Percentiles rank a stretch among this genome's conserved stretches.
These are phyloP conservation scores for Tricholoma sp. DNA, from an alignment of 768 basidiomycete species.

Conservation along the genomic window DNA sequence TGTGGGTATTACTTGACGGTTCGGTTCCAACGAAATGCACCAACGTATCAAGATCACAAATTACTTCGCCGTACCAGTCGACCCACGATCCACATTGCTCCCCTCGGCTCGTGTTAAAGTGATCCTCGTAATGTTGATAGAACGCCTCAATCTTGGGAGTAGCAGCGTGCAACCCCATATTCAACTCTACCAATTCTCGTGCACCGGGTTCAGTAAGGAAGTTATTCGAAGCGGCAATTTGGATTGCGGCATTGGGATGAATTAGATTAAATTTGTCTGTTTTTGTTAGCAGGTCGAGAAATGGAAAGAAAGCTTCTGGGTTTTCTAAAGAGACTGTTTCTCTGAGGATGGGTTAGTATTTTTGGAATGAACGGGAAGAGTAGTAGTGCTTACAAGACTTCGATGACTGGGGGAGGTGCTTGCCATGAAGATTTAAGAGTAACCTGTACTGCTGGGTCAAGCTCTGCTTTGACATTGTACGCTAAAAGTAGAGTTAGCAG, in stretches of 20 bases:
- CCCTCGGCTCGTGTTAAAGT: constrained; percentile 24
- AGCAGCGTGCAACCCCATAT: constrained; percentile 71
- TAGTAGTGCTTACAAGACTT: constrained; percentile 51
- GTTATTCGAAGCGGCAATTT: constrained; percentile 42
- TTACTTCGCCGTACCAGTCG: constrained; percentile 73
- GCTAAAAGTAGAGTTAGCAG: neutral
- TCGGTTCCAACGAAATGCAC: constrained; percentile 47
- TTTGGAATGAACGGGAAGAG: neutral
- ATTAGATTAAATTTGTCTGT: constrained; percentile 34
- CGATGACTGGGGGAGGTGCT: constrained; percentile 56
- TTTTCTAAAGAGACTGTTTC: constrained; percentile 78
- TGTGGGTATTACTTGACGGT: constrained; percentile 35
- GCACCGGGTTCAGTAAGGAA: constrained; percentile 46
- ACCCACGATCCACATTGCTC: constrained; percentile 67
- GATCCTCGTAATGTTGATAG: constrained; percentile 61
- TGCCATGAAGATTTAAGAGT: constrained; percentile 61
- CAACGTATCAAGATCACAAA: constrained; percentile 63
- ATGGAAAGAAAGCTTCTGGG: constrained; percentile 67
- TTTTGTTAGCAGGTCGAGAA: constrained; percentile 61
- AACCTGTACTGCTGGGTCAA: constrained; percentile 50
- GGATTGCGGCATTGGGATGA: constrained; percentile 48
- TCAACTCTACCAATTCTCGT: constrained; percentile 58
- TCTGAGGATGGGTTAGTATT: constrained; percentile 34
- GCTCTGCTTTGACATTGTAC: neutral
- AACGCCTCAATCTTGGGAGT: constrained; percentile 82